Conservation (phyloP, 2,329 filamentous ascomycete genomes). For the Monosporascus ibericus region DNA sequence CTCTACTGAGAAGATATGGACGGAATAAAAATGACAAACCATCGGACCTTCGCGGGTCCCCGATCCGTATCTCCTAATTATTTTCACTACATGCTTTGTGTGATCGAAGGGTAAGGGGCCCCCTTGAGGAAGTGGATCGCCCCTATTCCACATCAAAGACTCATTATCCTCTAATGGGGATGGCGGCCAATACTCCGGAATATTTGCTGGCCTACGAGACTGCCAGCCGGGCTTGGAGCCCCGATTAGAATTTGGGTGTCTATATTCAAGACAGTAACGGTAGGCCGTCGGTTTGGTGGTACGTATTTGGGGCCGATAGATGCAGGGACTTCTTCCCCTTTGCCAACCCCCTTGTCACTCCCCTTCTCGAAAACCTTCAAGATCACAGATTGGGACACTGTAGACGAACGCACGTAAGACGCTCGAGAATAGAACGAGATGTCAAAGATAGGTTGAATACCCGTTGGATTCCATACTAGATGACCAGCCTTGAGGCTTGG, state of each 20-base stretch:
- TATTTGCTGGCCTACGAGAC: not conserved
- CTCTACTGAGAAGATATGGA: not conserved
- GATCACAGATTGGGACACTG: too few relatives aligned
- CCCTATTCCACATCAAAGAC: not conserved
- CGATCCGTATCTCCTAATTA: not conserved
- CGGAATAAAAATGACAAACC: not conserved
- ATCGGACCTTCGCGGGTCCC: not conserved
- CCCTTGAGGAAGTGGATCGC: not conserved
- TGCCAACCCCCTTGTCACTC: too few relatives aligned
- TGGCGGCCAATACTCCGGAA: not conserved
- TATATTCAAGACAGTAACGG: not conserved
- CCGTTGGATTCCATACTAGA: too few relatives aligned
- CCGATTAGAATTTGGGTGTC: not conserved
- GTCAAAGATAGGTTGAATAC: too few relatives aligned
- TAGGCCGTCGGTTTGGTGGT: not conserved
- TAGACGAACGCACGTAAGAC: too few relatives aligned
- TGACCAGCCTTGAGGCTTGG: too few relatives aligned
- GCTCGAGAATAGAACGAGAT: too few relatives aligned
- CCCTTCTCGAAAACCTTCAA: too few relatives aligned
- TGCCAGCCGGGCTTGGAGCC: not conserved
- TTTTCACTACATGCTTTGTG: not conserved
- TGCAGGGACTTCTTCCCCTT: too few relatives aligned
- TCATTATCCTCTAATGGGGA: not conserved
- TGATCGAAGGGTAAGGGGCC: not conserved
- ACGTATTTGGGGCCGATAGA: not conserved